Base-by-base conservation (phyloP, 1,284 basidiomycete genomes). In the Schizophyllum commune region DNA sequence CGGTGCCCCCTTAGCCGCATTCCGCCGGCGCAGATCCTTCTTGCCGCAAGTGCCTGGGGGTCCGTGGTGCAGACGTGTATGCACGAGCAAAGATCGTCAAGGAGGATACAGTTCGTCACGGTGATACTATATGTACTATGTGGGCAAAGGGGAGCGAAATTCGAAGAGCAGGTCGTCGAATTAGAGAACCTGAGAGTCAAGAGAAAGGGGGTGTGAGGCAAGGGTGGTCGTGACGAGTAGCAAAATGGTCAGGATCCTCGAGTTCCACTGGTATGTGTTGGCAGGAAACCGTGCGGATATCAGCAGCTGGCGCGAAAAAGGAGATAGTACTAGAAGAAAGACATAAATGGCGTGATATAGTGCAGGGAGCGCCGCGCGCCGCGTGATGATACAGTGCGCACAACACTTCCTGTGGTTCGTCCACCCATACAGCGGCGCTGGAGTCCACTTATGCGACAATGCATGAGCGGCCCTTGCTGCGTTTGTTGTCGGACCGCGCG, bases 391-490 rank as follows among this genome's bases (percentile, higher is more conserved):
- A 59, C 62, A 65, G 52, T 47, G 32, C 64, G 60, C 60, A 64
- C 62, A 63, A 66, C 61, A 69, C 65, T 66, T 68, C 65, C 21
- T 54, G 56, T 52, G 54, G 32, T 13, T 47, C 39, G 39, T 47
- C 39, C 39, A 47, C 39, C 34, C 39, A 47, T 47, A 47, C 39
- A 47, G 39, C 39, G 39, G 39, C 39, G 39, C 39, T 13, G 39
- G 27, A 47, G 39, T 17, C 39, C 58, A 60, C 70, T 85, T 77
- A 92, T 76, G 86, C 89, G 73, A 92, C 81, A 69, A 92, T 83
- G 79, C 89, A 92, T 64, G 70, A 74, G 66, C 75, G 75, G 62
- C 71, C 74, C 70, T 77, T 76, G 61, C 68, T 69, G 53, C 68
- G 75, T 73, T 81, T 83, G 72, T 80, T 83, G 20, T 55, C 39